phyloP scores from a whole-genome alignment of 2,329 filamentous ascomycete genomes.

The Xylariaceae sp. region DNA sequence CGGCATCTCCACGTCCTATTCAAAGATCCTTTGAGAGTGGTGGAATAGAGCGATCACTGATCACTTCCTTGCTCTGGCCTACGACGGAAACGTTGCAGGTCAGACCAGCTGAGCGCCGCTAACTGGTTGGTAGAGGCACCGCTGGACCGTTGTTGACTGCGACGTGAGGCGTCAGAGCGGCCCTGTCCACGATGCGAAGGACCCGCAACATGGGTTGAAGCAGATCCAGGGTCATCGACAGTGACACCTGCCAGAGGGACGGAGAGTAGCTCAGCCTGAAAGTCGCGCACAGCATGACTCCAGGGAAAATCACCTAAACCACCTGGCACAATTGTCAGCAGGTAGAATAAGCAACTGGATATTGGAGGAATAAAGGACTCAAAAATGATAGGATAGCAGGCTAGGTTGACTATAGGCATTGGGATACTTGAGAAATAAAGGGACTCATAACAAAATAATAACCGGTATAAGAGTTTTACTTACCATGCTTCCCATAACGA shows the following conservation, averaged over 20 bases:
- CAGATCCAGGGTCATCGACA: slow-evolving; percentile 14
- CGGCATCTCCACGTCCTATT: background rate
- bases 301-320: slow-evolving; percentile 28
- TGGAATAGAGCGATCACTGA: no score
- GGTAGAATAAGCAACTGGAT: no score
- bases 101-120: background rate
- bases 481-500: slow-evolving; percentile 26
- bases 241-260: slow-evolving; percentile 1
- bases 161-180: slow-evolving; percentile 15
- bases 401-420: no score
- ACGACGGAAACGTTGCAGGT: background rate
- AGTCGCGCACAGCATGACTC: slow-evolving; percentile 3
- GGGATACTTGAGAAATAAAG: no score
- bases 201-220: slow-evolving; percentile 20
- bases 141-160: slow-evolving; percentile 14
- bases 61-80: no score
- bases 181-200: slow-evolving; percentile 8
- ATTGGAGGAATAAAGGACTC: no score
- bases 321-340: no score
- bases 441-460: no score
- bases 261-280: background rate
- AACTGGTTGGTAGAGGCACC: slow-evolving; percentile 17
- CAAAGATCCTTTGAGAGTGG: no score
- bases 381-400: no score
- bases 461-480: no score